Evolutionary conservation across 345 rosid species (phyloP), one percentile per base, ranked within the genome.

Genomic region (Turnera subulata): DNA sequence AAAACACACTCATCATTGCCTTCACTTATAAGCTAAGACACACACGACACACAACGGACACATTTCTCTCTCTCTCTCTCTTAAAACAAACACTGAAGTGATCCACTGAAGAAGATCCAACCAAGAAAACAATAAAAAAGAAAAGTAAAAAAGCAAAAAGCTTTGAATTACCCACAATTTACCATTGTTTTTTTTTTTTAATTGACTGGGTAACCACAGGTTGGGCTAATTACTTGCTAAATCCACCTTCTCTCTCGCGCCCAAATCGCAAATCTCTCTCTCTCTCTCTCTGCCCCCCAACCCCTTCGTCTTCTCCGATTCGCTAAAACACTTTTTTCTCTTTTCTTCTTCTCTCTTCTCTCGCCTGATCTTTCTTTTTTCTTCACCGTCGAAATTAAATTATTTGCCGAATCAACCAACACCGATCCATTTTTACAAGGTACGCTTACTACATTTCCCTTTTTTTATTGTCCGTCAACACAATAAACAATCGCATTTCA

Each of bases 161-260:
- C 11, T 3, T 55, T 14, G n/a, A 46, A 53, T 20, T 17, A 51
- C 26, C 43, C 22, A 43, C 51, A 21, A 16, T 15, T 49, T 1
- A 11, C 42, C 37, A 10, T 37, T 17, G 16, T 32, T 26, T 15
- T 29, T 1, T 38, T 44, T 23, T 62, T 64, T 64, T 68, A n/a
- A n/a, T n/a, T 64, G 70, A 68, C 70, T 40, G 70, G 59, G 70
- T 64, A 72, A 72, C 57, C 47, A n/a, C 17, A 29, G 42, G 11
- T 38, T 46, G 53, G 45, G 35, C 48, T 53, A 53, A 40, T 53
- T 55, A 33, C 46, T 53, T 15, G 47, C 29, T 38, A 14, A 64
- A 66, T 72, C 76, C 55, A 53, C 68, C 68, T 6, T 56, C 65
- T 62, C 82, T 67, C 80, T 68, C 73, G 80, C 84, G 84, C 76